Base-by-base conservation (phyloP, 2,329 filamentous ascomycete genomes). In the Penicillium oxalicum region DNA sequence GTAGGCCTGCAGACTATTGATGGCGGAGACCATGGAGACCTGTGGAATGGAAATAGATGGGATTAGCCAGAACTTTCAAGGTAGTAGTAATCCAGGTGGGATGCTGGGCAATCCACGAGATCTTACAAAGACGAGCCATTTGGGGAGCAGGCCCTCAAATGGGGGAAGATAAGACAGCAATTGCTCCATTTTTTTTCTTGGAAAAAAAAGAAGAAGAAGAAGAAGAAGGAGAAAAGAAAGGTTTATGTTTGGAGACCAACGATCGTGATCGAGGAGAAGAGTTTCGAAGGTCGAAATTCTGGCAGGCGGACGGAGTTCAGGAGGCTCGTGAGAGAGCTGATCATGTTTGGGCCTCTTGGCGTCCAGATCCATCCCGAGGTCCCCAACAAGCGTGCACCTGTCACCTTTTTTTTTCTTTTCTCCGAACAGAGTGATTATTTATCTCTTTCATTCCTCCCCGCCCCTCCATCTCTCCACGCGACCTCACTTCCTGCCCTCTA, bases 1-100 rank as follows among this genome's bases (percentile, higher is more conserved):
- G 72, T 95, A 94, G 65, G 87, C 83, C 75, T 96, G 91, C 40
- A 94, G 67, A 33, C 83, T 86, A 76, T 98, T 98, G 62, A 82
- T 85, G 50, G 93, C 77, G 28, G 91, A 89, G 49, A 94, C 80
- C 48, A 90, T 65, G 48, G 89, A 89, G 65, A 95, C 80, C 91
- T 26, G 11, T 11, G 29, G 5, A 11, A 11, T 32, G 8, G 29
- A 32, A 11, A 32, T 7, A 32, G 11, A 32, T 4, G 3, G 11
- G 7, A 32, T 32, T 32, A 32, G 29, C 29, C 11, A 11, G 29
- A 32, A 4, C 8, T 32, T 11, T 11, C 18, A 18, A 18, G 18
- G 18, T 18, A 18, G 18, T 18, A 18, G 18, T 18, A 2, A 11
- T 7, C 29, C 11, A 8, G 29, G 29, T 11, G 29, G 7, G 29